These are phyloP conservation scores for Diaporthe citri DNA, from an alignment of 2,329 filamentous ascomycete species.

Conservation along the genomic window DNA sequence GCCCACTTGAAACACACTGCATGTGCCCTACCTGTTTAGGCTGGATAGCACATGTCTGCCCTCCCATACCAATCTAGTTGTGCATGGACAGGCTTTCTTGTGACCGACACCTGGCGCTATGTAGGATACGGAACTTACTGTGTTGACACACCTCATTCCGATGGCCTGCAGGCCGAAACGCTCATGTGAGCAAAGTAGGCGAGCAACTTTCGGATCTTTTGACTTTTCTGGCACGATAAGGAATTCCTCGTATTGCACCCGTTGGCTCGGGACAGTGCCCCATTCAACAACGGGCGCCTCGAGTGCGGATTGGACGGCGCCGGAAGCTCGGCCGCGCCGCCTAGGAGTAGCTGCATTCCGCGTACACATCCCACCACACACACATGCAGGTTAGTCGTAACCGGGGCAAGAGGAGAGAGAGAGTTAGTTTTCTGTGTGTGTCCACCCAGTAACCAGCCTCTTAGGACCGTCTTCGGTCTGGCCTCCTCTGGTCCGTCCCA, in stretches of 20 bases:
- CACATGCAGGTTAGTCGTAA: constrained; percentile 10
- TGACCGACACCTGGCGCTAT: not conserved
- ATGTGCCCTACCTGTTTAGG: constrained; percentile 11
- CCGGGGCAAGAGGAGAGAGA: not conserved
- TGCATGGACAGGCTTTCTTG: not conserved
- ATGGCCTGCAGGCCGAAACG: constrained; percentile 24
- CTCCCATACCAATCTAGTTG: not conserved
- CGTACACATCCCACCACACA: constrained; percentile 23
- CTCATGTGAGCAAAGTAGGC: constrained; percentile 11
- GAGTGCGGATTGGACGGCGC: constrained; percentile 11
- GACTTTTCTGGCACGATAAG: constrained; percentile 16
- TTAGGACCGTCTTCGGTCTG: not conserved
- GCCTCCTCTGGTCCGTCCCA: constrained; percentile 3
- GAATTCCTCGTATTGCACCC: constrained; percentile 36
- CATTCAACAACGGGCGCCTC: constrained; percentile 13
- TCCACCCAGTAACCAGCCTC: not conserved
- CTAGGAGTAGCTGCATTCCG: constrained; percentile 20
- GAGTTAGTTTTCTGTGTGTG: not conserved
- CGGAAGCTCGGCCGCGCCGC: constrained; percentile 22
- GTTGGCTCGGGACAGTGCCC: constrained; percentile 18
- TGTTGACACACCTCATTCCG: not conserved
- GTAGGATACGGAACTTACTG: not conserved
- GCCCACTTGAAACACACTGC: not conserved
- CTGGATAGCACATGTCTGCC: not conserved
- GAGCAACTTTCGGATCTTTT: not conserved